Conservation (phyloP, 352 stramenopile genomes). For the Phytophthora fragariaefolia region DNA sequence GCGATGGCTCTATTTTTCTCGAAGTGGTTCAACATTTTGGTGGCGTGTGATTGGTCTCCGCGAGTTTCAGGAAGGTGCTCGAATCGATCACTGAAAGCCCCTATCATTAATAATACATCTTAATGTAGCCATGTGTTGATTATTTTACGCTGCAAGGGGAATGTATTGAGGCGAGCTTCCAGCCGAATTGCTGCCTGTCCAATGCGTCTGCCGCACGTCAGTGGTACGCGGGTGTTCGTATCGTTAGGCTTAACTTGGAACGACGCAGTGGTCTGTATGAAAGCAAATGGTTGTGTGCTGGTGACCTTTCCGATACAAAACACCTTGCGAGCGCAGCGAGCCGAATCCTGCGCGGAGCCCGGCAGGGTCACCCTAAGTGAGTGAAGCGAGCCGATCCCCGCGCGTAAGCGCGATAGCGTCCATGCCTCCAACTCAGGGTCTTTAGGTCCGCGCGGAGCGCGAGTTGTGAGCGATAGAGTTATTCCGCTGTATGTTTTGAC, state of each 20-base stretch:
- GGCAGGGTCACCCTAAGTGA: no score
- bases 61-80: not conserved
- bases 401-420: no score
- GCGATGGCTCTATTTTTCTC: conserved; percentile 3
- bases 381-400: no score
- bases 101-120: not conserved
- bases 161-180: not conserved
- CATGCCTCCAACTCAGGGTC: no score
- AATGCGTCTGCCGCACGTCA: conserved; percentile 1
- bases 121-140: conserved; percentile 25
- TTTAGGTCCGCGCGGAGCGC: no score
- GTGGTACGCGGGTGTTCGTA: not conserved
- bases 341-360: no score
- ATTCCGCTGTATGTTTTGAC: no score
- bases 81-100: not conserved
- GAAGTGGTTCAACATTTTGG: not conserved
- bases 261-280: not conserved
- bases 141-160: conserved; percentile 15
- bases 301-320: no score
- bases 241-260: not conserved
- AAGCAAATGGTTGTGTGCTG: not conserved
- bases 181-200: not conserved
- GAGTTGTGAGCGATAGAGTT: no score
- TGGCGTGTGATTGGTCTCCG: not conserved
- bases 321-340: no score